Evolutionary conservation across 2,329 filamentous ascomycete genomes (phyloP), one percentile per base, ranked within the genome.

Genomic region (Sordariomycetes sp.): DNA sequence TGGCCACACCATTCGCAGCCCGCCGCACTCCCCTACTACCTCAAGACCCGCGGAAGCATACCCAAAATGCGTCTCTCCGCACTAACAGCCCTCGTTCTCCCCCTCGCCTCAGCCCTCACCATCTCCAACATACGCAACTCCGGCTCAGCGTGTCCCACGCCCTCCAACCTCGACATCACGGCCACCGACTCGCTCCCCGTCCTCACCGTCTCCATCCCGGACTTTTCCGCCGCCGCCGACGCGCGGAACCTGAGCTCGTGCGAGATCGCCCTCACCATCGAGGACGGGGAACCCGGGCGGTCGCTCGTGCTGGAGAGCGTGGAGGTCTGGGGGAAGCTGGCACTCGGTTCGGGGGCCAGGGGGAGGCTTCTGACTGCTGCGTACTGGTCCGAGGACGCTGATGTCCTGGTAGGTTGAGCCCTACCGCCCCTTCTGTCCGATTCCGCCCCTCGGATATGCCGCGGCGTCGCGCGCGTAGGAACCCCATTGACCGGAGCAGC

Each of bases 141-240:
- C 32, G 46, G 55, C 28, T 22, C 55, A 4, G 46, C 25, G 24
- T 57, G 48, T 48, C 55, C 55, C 28, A 32, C 4, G 4, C 2
- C 14, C n/a, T 12, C n/a, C 6, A 46, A 6, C n/a, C 55, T 11
- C 25, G 25, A 10, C 4, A 48, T 57, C 46, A 28, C 55, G 25
- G 40, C 43, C 43, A 59, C 57, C 0, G 65, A 64, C n/a, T 61
- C 59, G 18, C 50, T 64, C n/a, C 59, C 48, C 18, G 61, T 62
- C 20, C 53, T 60, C 16, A 73, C 76, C 58, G 76, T 73, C 59
- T 76, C 75, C 59, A 67, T 74, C 62, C 72, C 74, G 0, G 74
- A 69, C 59, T 72, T 74, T 58, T 74, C 75, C 61, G 53, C 66
- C 37, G 65, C 67, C 34, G 63, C 72, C 58, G 69, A 73, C 61